Evolutionary conservation across 495 filamentous ascomycete genomes (phyloP), one percentile per base, ranked within the genome.

Genomic region (Xylaria sp.): DNA sequence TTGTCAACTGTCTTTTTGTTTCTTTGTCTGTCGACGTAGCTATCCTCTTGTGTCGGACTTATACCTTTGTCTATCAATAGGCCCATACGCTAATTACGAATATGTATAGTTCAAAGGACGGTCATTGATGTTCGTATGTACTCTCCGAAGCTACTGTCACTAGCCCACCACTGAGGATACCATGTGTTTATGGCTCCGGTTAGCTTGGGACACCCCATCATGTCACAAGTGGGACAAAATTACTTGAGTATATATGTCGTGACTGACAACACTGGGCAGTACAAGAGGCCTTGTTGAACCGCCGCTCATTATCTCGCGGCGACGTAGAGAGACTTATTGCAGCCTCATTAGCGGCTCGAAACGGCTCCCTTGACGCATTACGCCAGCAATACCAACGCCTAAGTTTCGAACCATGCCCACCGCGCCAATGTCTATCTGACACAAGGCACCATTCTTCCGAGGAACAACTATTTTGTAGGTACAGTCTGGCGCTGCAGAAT

Each of bases 351-450:
- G 78, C 80, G n/a, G 79, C 80, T 3, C 75, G 79, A 0, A 73
- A 80, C 17, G 75, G 79, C 24, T 75, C 72, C 73, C 73, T 82
- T 41, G 74, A 76, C 29, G 80, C 79, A 4, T 72, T 82, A n/a
- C 74, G 74, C 0, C 79, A 82, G 24, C 80, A 82, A 62, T 79
- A 80, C 65, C 74, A 75, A 44, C 79, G 80, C 15, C 61, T 82
- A 11, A 75, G 78, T 15, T 57, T 71, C 17, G 48, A 73, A 0
- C 59, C 73, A 12, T 69, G 70, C 14, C 35, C 53, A 19, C 55
- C 41, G 24, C 74, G 15, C n/a, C 24, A 50, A 31, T 24, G 50
- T 33, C 65, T 58, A 31, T 29, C 33, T 7, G 35, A 35, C 1
- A 12, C 65, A 67, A 71, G 62, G 15, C 73, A 5, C 43, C 41